Percentiles rank a stretch among this genome's conserved stretches.
phyloP scores from a whole-genome alignment of 805 yeast genomes.

The Tetrapisispora namnaoensis region DNA sequence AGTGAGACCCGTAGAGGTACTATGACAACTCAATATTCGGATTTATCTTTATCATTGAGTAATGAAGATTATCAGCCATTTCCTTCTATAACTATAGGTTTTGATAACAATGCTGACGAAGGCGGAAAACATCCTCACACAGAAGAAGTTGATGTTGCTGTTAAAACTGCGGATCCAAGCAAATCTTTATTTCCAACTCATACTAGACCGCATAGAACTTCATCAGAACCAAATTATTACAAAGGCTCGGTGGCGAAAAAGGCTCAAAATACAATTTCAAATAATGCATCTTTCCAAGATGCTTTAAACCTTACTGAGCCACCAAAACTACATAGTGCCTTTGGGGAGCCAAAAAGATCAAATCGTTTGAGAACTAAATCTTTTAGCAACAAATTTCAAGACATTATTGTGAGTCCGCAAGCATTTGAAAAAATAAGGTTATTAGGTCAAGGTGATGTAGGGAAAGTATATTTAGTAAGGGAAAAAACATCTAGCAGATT shows the following conservation, averaged over 20 bases:
- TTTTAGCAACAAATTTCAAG: constrained; percentile 57
- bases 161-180: neutral
- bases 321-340: constrained; percentile 1
- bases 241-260: constrained; percentile 26
- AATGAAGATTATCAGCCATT: constrained; percentile 10
- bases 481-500: constrained; percentile 66
- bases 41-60: neutral
- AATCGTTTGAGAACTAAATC: constrained; percentile 36
- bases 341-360: constrained; percentile 24
- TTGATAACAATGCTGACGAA: constrained; percentile 7
- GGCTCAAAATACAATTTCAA: constrained; percentile 1
- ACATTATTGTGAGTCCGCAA: constrained; percentile 74
- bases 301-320: neutral
- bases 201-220: constrained; percentile 54
- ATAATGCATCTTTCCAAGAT: neutral
- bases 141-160: neutral
- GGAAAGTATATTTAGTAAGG: constrained; percentile 85
- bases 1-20: neutral
- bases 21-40: neutral
- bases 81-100: constrained; percentile 20
- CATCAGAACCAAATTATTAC: constrained; percentile 70
- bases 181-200: neutral
- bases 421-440: constrained; percentile 83
- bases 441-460: constrained; percentile 97
- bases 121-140: neutral